A percentile compares a stretch with the other conserved stretches of the same genome.
Evolutionary conservation across 345 rosid species (phyloP).

Genomic region (Lepidium sativum): DNA sequence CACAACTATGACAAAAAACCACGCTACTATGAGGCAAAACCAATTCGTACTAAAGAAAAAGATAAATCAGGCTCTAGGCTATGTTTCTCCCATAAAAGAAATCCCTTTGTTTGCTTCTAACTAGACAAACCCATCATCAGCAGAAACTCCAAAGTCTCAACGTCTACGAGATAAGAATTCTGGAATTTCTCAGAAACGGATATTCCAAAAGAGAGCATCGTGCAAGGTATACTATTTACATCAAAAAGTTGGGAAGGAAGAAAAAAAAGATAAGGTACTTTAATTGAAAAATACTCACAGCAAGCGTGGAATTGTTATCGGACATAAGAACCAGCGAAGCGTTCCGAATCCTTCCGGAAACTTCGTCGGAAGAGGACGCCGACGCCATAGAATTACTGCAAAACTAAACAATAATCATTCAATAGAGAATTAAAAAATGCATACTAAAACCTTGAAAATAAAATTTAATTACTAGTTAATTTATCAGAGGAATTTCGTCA

Average conservation of each 20-base stretch:
- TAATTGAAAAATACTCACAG: slow-evolving; percentile 34
- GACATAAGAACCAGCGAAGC: slow-evolving; percentile 39
- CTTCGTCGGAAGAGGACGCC: slow-evolving; percentile 34
- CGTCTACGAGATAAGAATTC: background rate
- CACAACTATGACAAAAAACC: background rate
- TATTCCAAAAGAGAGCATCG: background rate
- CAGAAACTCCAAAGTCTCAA: background rate
- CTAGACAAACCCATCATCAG: background rate
- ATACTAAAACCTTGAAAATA: background rate
- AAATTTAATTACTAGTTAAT: background rate
- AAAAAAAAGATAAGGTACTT: background rate
- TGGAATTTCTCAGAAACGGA: background rate
- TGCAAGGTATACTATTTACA: background rate
- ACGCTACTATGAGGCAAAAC: background rate
- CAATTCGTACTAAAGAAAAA: background rate
- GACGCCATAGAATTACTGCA: slow-evolving; percentile 32
- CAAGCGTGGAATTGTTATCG: slow-evolving; percentile 44
- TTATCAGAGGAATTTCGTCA: slow-evolving; percentile 11
- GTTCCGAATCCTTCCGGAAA: slow-evolving; percentile 39
- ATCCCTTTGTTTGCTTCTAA: background rate
- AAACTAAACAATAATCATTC: background rate
- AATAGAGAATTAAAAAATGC: background rate
- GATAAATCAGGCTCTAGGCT: background rate
- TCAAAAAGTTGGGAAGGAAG: background rate
- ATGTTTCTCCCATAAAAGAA: background rate